phyloP scores from a whole-genome alignment of 1,284 basidiomycete genomes.

The Anthracocystis panici-leucophaei region DNA sequence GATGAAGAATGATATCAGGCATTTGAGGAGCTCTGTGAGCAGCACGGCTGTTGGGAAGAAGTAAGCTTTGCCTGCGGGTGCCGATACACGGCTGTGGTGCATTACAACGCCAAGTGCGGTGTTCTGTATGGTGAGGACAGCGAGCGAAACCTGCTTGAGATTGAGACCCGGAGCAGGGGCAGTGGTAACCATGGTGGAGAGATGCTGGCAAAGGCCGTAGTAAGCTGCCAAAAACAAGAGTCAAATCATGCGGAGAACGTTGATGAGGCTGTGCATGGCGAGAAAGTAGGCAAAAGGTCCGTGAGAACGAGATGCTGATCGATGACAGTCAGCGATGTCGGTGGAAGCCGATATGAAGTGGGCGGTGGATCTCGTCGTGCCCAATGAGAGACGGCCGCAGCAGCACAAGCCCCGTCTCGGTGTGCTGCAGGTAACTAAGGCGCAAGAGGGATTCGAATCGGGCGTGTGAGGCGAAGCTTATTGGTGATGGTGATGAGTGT shows the following conservation, averaged over 20 bases:
- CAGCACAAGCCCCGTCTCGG: not conserved
- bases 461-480: not conserved
- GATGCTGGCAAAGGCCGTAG: not conserved
- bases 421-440: not conserved
- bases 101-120: conserved; percentile 58
- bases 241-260: conserved; percentile 22
- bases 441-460: not conserved
- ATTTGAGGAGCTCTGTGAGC: conserved; percentile 91
- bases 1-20: conserved; percentile 82
- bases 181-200: conserved; percentile 20
- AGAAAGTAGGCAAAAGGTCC: not conserved
- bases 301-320: not conserved
- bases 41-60: conserved; percentile 91
- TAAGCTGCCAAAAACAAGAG: conserved; percentile 1
- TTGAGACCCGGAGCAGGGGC: conserved; percentile 25
- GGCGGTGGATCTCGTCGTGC: conserved; percentile 5
- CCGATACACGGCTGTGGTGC: conserved; percentile 79
- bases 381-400: not conserved
- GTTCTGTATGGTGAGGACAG: conserved; percentile 93
- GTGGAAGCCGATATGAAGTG: conserved; percentile 17
- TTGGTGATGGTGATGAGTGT: not conserved
- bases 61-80: conserved; percentile 79
- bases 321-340: conserved; percentile 11
- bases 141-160: conserved; percentile 74
- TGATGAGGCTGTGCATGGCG: conserved; percentile 1